Base-by-base conservation (phyloP, 1,284 basidiomycete species). In the Rhodotorula mucilaginosa region DNA sequence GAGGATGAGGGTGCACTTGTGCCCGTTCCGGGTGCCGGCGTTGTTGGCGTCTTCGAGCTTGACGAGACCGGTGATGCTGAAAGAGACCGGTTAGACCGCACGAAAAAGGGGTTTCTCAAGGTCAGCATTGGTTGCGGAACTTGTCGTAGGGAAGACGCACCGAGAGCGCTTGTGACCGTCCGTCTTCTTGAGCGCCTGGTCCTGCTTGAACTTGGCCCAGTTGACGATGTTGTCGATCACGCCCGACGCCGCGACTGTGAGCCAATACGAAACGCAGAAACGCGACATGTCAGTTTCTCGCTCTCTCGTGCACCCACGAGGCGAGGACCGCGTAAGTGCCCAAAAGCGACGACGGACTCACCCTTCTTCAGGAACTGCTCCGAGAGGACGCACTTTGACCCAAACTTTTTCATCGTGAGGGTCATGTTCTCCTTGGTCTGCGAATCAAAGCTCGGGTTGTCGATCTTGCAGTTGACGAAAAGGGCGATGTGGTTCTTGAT, bases 401-500 rank as follows among this genome's bases (percentile, higher is more conserved):
- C 87, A 80, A 99, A 99, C 80, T 97, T 96, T 61, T 88, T 90
- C 54, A 89, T 84, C 34, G 90, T 89, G 61, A 99, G 84, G 2
- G 95, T 99, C 76, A 99, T 83, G 13, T 90, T 92, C 82, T 99
- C 97, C 84, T 99, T 99, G 61, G 97, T 99, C 83, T 99, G 97
- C 84, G 93, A 95, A 85, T 99, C 96, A 82, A 99, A 99, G 1
- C 95, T 93, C 15, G 97, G 96, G 80, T 99, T 99, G 83, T 97
- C 95, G 74, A 99, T 91, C 74, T 97, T 85, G 31, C 92, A 89
- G 79, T 99, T 99, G 81, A 99, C 90, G 80, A 99, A 99, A 72
- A 99, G 87, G 93, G 93, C 97, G 87, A 99, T 93, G 80, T 99
- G 95, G 80, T 91, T 95, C 84, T 93, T 96, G 83, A 99, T 90